Evolutionary conservation across 2,329 filamentous ascomycete genomes (phyloP).

Genomic region (Sordariomycetes sp.): DNA sequence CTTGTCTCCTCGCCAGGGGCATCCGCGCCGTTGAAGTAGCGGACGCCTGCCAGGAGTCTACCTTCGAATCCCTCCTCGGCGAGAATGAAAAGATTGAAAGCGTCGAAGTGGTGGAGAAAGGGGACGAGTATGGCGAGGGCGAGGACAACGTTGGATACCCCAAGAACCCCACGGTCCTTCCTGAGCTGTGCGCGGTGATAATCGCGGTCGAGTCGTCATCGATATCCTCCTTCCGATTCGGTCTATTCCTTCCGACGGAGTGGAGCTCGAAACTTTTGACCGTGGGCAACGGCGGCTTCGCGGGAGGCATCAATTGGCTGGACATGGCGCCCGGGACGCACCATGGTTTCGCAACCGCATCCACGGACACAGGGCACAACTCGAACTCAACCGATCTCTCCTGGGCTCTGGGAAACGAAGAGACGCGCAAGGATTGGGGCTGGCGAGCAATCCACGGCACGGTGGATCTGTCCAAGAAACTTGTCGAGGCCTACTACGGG

Average conservation of each 20-base stretch:
- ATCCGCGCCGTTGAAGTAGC: not conserved
- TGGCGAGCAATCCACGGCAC: conserved; percentile 30
- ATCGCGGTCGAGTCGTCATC: conserved; percentile 14
- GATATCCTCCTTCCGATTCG: conserved; percentile 17
- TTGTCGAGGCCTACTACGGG: conserved; percentile 37
- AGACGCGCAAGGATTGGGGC: conserved; percentile 20
- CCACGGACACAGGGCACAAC: conserved; percentile 14
- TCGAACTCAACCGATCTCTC: conserved; percentile 5
- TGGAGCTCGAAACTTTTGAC: conserved; percentile 21
- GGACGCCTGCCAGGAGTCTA: not conserved
- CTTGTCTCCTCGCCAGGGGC: not conserved
- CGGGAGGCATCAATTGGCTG: conserved; percentile 21
- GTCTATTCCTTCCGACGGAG: conserved; percentile 18
- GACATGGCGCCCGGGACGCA: conserved; percentile 10
- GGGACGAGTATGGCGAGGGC: conserved; percentile 12
- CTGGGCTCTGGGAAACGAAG: conserved; percentile 9
- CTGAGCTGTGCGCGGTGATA: conserved; percentile 19
- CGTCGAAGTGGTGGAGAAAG: conserved; percentile 9
- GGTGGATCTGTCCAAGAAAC: conserved; percentile 33
- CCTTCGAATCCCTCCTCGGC: not conserved
- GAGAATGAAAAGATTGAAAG: conserved; percentile 7
- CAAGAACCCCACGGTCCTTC: conserved; percentile 16
- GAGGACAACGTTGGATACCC: conserved; percentile 14
- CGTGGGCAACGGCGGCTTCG: conserved; percentile 19
- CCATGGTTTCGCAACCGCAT: conserved; percentile 11